Evolutionary conservation across 2,329 filamentous ascomycete species (phyloP), one percentile per base, ranked within the genome.

Genomic region (Epichloe elymi): DNA sequence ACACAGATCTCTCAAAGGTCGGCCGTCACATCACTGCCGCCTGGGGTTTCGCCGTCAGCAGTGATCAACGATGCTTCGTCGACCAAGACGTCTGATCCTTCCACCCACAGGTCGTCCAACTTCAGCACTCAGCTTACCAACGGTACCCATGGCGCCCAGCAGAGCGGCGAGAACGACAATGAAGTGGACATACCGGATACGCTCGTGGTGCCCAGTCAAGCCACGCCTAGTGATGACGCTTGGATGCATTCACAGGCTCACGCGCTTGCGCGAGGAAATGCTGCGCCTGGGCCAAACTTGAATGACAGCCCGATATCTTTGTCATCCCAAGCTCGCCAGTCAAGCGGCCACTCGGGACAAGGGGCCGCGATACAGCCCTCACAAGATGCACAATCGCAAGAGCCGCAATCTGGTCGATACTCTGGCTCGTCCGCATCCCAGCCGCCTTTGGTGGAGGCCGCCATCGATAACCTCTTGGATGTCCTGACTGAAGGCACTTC

Each of bases 61-160:
- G 65, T 77, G 53, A 70, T 83, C 49, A 96, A 97, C 60, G 89
- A 95, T 60, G 91, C 89, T 2, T 95, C 89, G 2, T 94, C 90
- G 1, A 95, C 90, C n/a, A 93, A 95, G 68, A 90, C 86, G 2
- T 88, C 86, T 1, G 82, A 86, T 54, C 78, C 80, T 5, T 88
- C 85, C 3, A 70, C 72, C 15, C 71, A 74, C 49, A 83, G 82
- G 12, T 82, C 79, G 1, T 81, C 78, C 2, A 76, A 79, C 56
- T 76, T 78, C 64, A 83, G 84, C 63, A 87, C 85, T 0, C 85
- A 90, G 62, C 75, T 78, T 53, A 86, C 83, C 3, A 88, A 89
- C 54, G 85, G 85, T 19, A 67, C 70, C 30, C 76, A 79, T 51
- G 66, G 61, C 11, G 78, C 72, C 50, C 76, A 69, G 60, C 60